Percentiles rank a stretch among this genome's conserved stretches.
These are phyloP conservation scores for Daldinia decipiens DNA, from an alignment of 495 filamentous ascomycete genomes.

Conservation along the genomic window DNA sequence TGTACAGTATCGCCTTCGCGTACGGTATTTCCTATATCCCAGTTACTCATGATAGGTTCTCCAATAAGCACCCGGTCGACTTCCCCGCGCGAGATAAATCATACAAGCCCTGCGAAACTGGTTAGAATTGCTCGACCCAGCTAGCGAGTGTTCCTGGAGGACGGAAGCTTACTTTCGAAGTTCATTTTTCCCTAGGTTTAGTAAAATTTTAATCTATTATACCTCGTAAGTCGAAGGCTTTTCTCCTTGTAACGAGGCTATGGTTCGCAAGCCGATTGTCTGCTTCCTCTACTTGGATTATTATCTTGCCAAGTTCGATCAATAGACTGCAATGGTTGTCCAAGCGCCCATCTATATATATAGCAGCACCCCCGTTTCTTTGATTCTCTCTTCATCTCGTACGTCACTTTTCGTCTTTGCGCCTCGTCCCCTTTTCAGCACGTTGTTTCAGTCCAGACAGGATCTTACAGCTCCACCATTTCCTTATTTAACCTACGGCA, in stretches of 20 bases:
- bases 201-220: background rate
- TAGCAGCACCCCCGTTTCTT: background rate
- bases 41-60: constrained; percentile 61
- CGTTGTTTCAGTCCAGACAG: background rate
- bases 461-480: background rate
- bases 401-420: background rate
- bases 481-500: constrained; percentile 12
- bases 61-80: constrained; percentile 63
- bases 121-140: background rate
- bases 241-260: background rate
- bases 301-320: background rate
- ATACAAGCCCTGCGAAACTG: constrained; percentile 63
- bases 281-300: background rate
- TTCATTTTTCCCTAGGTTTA: background rate
- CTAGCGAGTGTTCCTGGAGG: background rate
- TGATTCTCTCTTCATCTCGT: background rate
- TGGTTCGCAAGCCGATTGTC: background rate
- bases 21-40: constrained; percentile 67
- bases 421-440: background rate
- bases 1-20: constrained; percentile 65
- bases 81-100: constrained; percentile 64
- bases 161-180: background rate
- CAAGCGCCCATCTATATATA: background rate
- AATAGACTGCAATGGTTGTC: background rate
- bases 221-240: background rate